A percentile compares a stretch with the other conserved stretches of the same genome.
These are phyloP conservation scores for Sugiyamaella americana DNA, from an alignment of 805 yeast species.

Conservation along the genomic window DNA sequence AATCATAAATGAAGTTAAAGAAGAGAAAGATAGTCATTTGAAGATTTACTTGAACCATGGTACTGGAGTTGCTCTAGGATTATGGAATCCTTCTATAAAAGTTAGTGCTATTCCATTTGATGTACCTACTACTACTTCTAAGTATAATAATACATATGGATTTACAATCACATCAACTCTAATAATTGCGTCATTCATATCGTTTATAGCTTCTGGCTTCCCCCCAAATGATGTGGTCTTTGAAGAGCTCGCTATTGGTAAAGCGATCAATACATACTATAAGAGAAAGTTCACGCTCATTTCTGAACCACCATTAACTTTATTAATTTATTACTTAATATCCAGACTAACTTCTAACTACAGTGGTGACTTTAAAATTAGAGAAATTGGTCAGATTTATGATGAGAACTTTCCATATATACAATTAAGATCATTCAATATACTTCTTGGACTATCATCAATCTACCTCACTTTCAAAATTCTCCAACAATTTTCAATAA, in stretches of 20 bases:
- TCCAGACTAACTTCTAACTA: slow-evolving; percentile 36
- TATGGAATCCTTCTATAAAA: slow-evolving; percentile 15
- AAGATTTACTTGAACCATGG: slow-evolving; percentile 7
- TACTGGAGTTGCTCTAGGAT: slow-evolving; percentile 17
- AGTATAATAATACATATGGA: too few species aligned
- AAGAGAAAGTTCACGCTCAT: slow-evolving; percentile 47
- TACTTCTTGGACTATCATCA: slow-evolving; percentile 39
- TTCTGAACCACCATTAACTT: slow-evolving; percentile 51
- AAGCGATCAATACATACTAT: slow-evolving; percentile 34
- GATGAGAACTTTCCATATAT: slow-evolving; percentile 32
- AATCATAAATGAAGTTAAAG: too few species aligned
- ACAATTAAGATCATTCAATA: slow-evolving; percentile 42
- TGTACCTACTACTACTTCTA: too few species aligned
- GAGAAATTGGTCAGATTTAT: slow-evolving; percentile 3
- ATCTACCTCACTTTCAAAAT: slow-evolving; percentile 42
- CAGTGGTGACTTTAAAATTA: slow-evolving; percentile 30
- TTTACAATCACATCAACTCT: too few species aligned
- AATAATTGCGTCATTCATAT: too few species aligned
- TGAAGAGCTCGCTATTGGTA: slow-evolving; percentile 20
- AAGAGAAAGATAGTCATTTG: too few species aligned
- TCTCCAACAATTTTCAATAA: slow-evolving; percentile 39
- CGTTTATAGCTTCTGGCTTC: too few species aligned
- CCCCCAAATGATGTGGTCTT: slow-evolving; percentile 6
- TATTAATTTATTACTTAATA: slow-evolving; percentile 39
- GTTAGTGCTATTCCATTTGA: background rate